Evolutionary conservation across 23 red algal genomes (phyloP).

Genomic region (Gracilariopsis chorda): DNA sequence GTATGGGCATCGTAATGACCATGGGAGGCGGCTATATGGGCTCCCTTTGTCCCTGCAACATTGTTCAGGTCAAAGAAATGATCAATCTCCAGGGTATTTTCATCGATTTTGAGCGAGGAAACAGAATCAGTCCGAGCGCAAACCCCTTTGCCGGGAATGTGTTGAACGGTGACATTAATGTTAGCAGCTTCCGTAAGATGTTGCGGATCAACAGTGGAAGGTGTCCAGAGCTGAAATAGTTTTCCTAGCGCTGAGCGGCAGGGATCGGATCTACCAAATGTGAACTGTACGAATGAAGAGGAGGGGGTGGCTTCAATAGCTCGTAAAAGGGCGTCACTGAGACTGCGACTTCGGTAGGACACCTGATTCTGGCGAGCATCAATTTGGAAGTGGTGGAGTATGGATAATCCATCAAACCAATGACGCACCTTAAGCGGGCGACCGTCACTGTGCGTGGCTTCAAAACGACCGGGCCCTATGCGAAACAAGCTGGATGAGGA

Average conservation of each 20-base stretch:
- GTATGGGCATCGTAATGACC: conserved; percentile 3
- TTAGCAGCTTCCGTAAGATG: neutral
- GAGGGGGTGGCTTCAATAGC: neutral
- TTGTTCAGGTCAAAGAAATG: conserved; percentile 17
- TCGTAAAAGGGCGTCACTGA: neutral
- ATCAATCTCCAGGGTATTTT: conserved; percentile 28
- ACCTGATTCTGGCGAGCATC: neutral
- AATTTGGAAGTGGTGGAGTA: conserved; percentile 50
- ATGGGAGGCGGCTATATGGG: conserved; percentile 32
- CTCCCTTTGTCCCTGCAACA: neutral
- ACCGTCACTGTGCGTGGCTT: conserved; percentile 18
- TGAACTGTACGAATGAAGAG: neutral
- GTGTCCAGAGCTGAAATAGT: conserved; percentile 26
- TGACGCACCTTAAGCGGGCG: neutral
- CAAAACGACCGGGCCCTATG: conserved; percentile 54
- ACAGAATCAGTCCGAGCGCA: conserved; percentile 2
- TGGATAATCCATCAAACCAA: conserved; percentile 20
- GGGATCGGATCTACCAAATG: conserved; percentile 6
- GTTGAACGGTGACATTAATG: conserved; percentile 39
- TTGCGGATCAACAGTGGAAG: neutral
- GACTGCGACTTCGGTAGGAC: conserved; percentile 26
- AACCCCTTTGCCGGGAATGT: conserved; percentile 21
- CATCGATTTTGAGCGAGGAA: neutral
- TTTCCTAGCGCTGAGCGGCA: conserved; percentile 18
- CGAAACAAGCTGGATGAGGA: conserved; percentile 29